Percentiles rank a stretch among this genome's conserved stretches.
Evolutionary conservation across 2,329 filamentous ascomycete genomes (phyloP).

Genomic region (Colletotrichum somersetense): DNA sequence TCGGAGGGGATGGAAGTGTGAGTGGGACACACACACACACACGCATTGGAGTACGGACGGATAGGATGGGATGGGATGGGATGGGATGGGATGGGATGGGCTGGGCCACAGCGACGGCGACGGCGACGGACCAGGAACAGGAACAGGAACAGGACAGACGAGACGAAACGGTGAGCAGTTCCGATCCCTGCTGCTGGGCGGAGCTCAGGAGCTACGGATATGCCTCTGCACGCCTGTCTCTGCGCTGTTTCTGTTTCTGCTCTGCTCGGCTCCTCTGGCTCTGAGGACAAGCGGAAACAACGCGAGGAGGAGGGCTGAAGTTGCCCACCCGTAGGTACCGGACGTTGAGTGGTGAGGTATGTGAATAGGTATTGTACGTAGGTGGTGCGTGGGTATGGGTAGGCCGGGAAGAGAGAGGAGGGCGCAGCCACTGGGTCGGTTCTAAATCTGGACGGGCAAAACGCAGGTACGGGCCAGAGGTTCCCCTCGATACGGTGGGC

Average conservation of each 20-base stretch:
- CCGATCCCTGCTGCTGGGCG: neutral
- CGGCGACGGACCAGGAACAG: constrained; percentile 48
- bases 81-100: constrained; percentile 44
- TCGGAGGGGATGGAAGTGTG: constrained; percentile 31
- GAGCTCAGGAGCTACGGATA: neutral
- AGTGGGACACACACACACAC: constrained; percentile 8
- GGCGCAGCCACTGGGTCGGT: constrained; percentile 53
- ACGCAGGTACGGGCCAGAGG: constrained; percentile 35
- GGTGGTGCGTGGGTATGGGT: constrained; percentile 17
- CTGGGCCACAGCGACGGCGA: constrained; percentile 5
- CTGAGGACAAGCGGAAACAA: constrained; percentile 56
- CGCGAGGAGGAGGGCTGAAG: constrained; percentile 52
- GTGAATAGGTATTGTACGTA: neutral
- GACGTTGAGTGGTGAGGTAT: constrained; percentile 17
- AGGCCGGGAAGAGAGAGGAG: constrained; percentile 43
- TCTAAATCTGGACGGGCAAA: constrained; percentile 53
- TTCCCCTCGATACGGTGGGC: too few relatives aligned
- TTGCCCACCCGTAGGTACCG: constrained; percentile 3
- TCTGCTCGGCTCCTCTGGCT: constrained; percentile 52
- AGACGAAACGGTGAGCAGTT: constrained; percentile 47
- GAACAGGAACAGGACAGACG: constrained; percentile 45
- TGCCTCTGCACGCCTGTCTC: constrained; percentile 41
- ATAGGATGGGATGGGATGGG: constrained; percentile 17
- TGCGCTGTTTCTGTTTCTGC: neutral
- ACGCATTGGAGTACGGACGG: neutral